Evolutionary conservation across 495 filamentous ascomycete genomes (phyloP).

Genomic region (Penicillium waksmanii): DNA sequence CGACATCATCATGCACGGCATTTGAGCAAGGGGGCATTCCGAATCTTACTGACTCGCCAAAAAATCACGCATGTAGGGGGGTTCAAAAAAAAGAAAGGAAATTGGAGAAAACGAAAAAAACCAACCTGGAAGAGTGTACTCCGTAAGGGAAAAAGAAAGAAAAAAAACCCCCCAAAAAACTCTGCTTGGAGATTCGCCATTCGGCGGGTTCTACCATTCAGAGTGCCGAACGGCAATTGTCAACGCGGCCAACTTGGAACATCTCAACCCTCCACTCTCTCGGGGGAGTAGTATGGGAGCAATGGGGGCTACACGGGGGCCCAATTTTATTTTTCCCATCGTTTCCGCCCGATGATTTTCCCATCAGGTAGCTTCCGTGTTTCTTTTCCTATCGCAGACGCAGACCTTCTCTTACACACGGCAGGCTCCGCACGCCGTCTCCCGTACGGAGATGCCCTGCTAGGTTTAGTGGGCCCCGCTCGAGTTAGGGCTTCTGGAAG

Average conservation of each 20-base stretch:
- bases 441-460: conserved; percentile 13
- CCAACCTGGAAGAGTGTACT: not conserved
- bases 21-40: conserved; percentile 4
- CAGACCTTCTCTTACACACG: conserved; percentile 5
- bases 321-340: conserved; percentile 5
- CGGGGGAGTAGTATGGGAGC: not conserved
- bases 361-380: not conserved
- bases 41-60: not conserved
- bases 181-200: not conserved
- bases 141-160: not conserved
- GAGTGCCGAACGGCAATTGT: conserved; percentile 11
- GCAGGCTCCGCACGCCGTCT: conserved; percentile 30
- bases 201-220: conserved; percentile 14
- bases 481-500: conserved; percentile 4
- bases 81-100: not conserved
- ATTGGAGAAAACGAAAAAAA: not conserved
- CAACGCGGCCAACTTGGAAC: conserved; percentile 24
- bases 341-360: conserved; percentile 17
- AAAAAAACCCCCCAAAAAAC: not conserved
- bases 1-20: conserved; percentile 1
- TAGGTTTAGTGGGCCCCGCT: conserved; percentile 2
- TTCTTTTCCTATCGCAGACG: conserved; percentile 12
- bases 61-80: conserved; percentile 6
- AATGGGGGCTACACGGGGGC: not conserved
- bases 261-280: not conserved